Conservation (phyloP, 495 filamentous ascomycete genomes). For the Penicillium paradoxum region DNA sequence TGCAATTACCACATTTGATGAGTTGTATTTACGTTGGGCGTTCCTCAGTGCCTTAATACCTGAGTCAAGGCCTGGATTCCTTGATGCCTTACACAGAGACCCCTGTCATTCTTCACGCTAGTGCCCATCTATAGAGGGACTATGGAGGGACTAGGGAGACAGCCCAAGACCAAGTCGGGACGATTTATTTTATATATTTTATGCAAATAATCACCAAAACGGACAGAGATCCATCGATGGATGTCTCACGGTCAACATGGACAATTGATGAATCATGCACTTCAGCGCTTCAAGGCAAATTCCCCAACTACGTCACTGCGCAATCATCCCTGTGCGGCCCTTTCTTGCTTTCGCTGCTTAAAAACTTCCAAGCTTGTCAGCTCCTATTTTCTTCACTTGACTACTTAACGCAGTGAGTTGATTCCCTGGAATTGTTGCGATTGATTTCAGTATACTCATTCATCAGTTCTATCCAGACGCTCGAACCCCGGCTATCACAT, state of each 20-base stretch:
- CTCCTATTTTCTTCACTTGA: not conserved
- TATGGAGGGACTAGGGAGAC: not conserved
- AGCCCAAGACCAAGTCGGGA: not conserved
- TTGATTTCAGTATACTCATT: not conserved
- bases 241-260: not conserved
- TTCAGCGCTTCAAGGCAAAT: constrained; percentile 17
- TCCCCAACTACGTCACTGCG: constrained; percentile 41
- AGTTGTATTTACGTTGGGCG: not conserved
- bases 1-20: not conserved
- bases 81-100: not conserved
- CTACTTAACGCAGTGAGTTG: not conserved
- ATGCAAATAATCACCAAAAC: not conserved
- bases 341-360: constrained; percentile 5
- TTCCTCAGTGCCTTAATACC: not conserved
- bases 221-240: not conserved
- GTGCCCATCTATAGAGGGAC: not conserved
- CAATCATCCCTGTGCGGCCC: constrained; percentile 31
- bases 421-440: constrained; percentile 2
- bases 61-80: not conserved
- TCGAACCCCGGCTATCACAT: not conserved
- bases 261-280: constrained; percentile 17
- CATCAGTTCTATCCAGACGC: not conserved
- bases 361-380: not conserved
- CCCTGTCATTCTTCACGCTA: not conserved
- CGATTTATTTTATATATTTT: not conserved